Evolutionary conservation across 2,329 filamentous ascomycete species (phyloP).

Genomic region (Huntiella savannae): DNA sequence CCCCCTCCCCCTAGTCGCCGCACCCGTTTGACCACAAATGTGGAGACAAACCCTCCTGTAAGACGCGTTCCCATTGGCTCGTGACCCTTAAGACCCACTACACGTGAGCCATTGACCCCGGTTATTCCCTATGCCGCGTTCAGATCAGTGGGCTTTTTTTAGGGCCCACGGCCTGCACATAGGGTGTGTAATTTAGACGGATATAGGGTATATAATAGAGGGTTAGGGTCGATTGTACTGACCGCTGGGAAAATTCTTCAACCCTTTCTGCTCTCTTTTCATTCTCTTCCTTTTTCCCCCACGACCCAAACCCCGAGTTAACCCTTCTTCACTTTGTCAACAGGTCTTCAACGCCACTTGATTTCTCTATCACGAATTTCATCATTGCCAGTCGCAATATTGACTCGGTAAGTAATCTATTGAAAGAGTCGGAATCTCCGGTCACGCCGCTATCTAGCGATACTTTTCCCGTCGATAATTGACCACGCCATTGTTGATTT

Average conservation of each 20-base stretch:
- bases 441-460: no score
- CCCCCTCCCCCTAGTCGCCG: no score
- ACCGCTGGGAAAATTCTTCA: slow-evolving; percentile 7
- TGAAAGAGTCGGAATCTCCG: neutral
- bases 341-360: neutral
- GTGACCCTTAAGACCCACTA: neutral
- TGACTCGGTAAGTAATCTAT: neutral
- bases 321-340: slow-evolving; percentile 9
- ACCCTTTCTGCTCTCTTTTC: slow-evolving; percentile 11
- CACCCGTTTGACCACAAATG: neutral
- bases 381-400: neutral
- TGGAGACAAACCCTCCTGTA: slow-evolving; percentile 7
- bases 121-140: no score
- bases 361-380: neutral
- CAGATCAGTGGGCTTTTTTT: no score
- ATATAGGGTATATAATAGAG: neutral
- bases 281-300: slow-evolving; percentile 6
- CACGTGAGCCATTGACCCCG: slow-evolving; percentile 2
- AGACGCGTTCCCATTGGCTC: slow-evolving; percentile 5
- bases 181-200: no score
- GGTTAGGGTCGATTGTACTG: slow-evolving; percentile 7
- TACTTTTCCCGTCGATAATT: neutral
- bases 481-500: neutral
- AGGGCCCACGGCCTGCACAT: no score
- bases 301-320: slow-evolving; percentile 12